Percentiles rank a stretch among this genome's conserved stretches.
phyloP scores from a whole-genome alignment of 345 rosid species.

The Mallotus nudiflorus region DNA sequence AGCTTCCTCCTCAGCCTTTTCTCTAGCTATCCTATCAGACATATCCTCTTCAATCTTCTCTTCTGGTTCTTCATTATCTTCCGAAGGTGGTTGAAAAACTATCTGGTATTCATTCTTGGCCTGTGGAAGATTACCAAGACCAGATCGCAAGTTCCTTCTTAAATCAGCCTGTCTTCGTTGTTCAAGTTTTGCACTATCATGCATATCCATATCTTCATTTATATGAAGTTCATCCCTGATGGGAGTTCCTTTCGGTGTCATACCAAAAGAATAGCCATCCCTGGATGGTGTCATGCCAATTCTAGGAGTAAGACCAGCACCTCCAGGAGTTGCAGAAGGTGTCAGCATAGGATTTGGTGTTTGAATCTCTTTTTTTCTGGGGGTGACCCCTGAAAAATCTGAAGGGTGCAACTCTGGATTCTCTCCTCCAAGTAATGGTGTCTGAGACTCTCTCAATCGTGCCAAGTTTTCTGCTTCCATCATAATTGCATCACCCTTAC shows the following conservation, averaged over 20 bases:
- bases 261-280: conserved; percentile 73
- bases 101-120: conserved; percentile 95
- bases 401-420: conserved; percentile 99
- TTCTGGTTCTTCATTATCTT: conserved; percentile 84
- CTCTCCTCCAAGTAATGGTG: conserved; percentile 95
- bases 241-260: conserved; percentile 96
- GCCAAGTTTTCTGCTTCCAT: conserved; percentile 99
- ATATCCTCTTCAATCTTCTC: conserved; percentile 98
- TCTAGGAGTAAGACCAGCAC: conserved; percentile 77
- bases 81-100: conserved; percentile 73
- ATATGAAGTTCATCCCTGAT: conserved; percentile 95
- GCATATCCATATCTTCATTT: conserved; percentile 87
- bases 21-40: conserved; percentile 90
- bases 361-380: conserved; percentile 78
- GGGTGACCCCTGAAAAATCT: conserved; percentile 98
- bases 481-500: conserved; percentile 96
- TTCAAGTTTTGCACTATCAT: conserved; percentile 74
- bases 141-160: conserved; percentile 69
- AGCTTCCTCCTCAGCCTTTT: conserved; percentile 94
- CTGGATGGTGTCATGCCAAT: conserved; percentile 90
- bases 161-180: conserved; percentile 75
- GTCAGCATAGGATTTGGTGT: conserved; percentile 93
- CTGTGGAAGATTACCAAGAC: conserved; percentile 84
- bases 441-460: conserved; percentile 94
- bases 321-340: conserved; percentile 92